Conservation (phyloP, 176 grass and related monocot genomes). For the Aegilops sharonensis region DNA sequence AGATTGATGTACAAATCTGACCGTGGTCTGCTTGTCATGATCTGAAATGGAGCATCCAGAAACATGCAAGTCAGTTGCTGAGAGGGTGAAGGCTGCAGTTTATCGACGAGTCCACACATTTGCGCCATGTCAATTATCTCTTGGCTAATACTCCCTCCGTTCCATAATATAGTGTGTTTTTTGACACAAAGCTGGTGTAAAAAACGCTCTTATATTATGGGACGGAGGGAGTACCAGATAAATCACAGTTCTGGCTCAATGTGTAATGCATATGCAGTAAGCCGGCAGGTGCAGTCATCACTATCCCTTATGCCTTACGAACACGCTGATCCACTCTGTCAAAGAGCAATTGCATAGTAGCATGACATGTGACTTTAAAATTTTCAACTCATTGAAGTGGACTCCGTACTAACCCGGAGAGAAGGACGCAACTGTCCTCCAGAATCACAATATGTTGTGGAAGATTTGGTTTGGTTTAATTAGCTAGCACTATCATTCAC, state of each 20-base stretch:
- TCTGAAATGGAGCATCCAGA: constrained; percentile 37
- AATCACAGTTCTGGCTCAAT: neutral
- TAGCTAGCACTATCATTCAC: neutral
- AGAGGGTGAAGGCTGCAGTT: neutral
- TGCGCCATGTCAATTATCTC: neutral
- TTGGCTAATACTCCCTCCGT: neutral
- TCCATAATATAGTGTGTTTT: too few species aligned
- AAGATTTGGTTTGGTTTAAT: constrained; percentile 16
- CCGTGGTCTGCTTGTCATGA: constrained; percentile 87
- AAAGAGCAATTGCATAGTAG: neutral
- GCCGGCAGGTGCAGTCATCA: neutral
- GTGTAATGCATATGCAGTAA: neutral
- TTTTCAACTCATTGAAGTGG: neutral
- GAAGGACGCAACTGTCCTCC: neutral
- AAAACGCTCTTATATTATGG: too few species aligned
- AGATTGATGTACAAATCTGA: constrained; percentile 84
- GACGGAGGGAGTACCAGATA: neutral
- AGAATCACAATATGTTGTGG: neutral
- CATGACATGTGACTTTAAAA: neutral
- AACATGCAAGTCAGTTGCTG: neutral
- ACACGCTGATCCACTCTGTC: neutral
- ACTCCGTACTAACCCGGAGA: neutral
- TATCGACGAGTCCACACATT: neutral
- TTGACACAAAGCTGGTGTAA: too few species aligned
- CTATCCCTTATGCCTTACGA: neutral